These are phyloP conservation scores for Chenopodium formosanum DNA, from an alignment of 148 eudicot species.

Conservation along the genomic window DNA sequence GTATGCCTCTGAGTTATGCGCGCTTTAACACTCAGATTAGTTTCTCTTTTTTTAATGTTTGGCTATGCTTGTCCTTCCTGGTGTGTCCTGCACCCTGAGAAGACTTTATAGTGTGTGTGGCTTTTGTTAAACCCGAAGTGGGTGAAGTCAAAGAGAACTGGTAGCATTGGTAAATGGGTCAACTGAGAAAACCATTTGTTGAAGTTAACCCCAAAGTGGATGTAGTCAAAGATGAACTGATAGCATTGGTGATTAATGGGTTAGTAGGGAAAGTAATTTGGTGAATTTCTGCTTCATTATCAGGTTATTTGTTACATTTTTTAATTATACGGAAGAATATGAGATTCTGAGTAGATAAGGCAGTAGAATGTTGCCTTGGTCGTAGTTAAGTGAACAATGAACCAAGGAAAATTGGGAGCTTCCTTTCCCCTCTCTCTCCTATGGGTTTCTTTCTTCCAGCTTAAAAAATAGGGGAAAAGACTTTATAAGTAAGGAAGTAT, in stretches of 20 bases:
- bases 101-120: not conserved
- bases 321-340: not conserved
- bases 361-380: not conserved
- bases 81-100: not conserved
- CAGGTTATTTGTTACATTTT: not conserved
- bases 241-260: not conserved
- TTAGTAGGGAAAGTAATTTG: not conserved
- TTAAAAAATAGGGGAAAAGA: not conserved
- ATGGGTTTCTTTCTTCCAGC: not conserved
- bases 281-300: not conserved
- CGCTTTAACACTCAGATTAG: too few relatives aligned
- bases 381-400: not conserved
- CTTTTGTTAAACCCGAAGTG: not conserved
- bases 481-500: not conserved
- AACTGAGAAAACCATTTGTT: not conserved
- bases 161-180: not conserved
- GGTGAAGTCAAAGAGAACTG: too few relatives aligned
- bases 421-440: not conserved
- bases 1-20: not conserved
- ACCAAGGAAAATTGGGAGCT: not conserved
- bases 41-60: too few relatives aligned
- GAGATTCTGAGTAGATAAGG: not conserved
- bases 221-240: not conserved
- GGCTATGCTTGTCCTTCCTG: not conserved
- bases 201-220: not conserved